Evolutionary conservation across 192 early-diverging fungal species (phyloP), one percentile per base, ranked within the genome.

Genomic region (Rhizophagus clarus): DNA sequence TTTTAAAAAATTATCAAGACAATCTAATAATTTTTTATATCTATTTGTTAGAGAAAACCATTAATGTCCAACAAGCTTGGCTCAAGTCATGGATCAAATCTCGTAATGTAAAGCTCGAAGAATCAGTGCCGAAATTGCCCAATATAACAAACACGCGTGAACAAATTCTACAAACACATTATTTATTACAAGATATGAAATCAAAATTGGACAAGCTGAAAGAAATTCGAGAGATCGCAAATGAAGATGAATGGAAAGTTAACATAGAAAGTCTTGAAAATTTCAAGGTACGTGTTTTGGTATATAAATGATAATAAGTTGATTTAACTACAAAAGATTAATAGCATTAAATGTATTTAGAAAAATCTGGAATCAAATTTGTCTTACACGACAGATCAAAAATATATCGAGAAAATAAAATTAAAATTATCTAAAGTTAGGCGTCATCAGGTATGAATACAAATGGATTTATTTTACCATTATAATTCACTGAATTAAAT

Each of bases 401-500:
- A 68, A 42, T 78, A 56, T 49, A 45, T 42, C 26, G 51, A 64
- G 3, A 49, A 76, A 20, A n/a, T 77, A 4, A 81, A 74, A 63
- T 2, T 28, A 20, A 81, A 81, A 68, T 24, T 81, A n/a, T 62
- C 49, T 20, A 81, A 81, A 32, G 76, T 49, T 26, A 40, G 71
- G 37, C 51, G 80, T 17, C 80, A 81, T 47, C 61, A 81, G 74
- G 80, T 81, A 28, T 45, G 11, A 20, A n/a, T 22, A 34, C 22
- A 42, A 31, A n/a, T 34, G 1, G 24, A 28, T 29, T 31, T 28
- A 31, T 51, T 47, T 28, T 1, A 17, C 17, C 10, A 47, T 66
- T 45, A 47, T 15, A 26, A 24, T 32, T 15, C 14, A 20, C 22
- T 68, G 22, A 15, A 26, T n/a, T 49, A 45, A 7, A 64, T 63